Evolutionary conservation across 1,139 yeast species (phyloP), one percentile per base, ranked within the genome.

Genomic region (Spathaspora sp.): DNA sequence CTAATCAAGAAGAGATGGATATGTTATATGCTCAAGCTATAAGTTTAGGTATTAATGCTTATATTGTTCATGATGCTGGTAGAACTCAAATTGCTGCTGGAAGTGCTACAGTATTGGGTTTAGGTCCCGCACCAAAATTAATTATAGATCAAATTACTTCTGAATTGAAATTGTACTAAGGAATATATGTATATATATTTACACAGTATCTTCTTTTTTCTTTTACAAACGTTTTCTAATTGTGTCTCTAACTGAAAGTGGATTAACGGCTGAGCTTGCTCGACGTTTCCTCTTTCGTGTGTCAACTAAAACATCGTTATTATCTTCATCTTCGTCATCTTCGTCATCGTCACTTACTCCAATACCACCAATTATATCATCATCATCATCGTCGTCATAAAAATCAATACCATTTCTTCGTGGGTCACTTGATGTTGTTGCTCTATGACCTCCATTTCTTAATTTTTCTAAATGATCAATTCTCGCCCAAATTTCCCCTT

Each of bases 81-180:
- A 78, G 98, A 58, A 95, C 99, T 0, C 98, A 93, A 63, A 84
- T 93, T 43, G 96, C 90, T 9, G 87, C 97, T 5, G 98, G 98
- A 1, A 84, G 95, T 52, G 95, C 96, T 2, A 93, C 99, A 0
- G 98, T 95, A 0, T 70, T 93, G 25, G 99, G 98, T 0, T 64
- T 93, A 27, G 99, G 99, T 0, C 99, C 99, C 1, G 99, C 97
- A 11, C 98, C 98, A n/a, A 88, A 87, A 57, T 61, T 78, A 0
- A 82, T 84, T 0, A 65, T 93, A 48, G 97, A 93, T 61, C 81
- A 84, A 59, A 82, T 93, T 45, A 90, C 98, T 0, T 85, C 89
- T 8, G 83, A 77, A 29, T 72, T 93, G 57, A 88, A 86, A 62
- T 70, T 93, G 51, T 89, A 87, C 59, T 91, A 67, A 64, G 11